Percentiles rank a stretch among this genome's conserved stretches.
Conservation (phyloP, 495 filamentous ascomycete species). For the Ascodesmis nigricans region DNA sequence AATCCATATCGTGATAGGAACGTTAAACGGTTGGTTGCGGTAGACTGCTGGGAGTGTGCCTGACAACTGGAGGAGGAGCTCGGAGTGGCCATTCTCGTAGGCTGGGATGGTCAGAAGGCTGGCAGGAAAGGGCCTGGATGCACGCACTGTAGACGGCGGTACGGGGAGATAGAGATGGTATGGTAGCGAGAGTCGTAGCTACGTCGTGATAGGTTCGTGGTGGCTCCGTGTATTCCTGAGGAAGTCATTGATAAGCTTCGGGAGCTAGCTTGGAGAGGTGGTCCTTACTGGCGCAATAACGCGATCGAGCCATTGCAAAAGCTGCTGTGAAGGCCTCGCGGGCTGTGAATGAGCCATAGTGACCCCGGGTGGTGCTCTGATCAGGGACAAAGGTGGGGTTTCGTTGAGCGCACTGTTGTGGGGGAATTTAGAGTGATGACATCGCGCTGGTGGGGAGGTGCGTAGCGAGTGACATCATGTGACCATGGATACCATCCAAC, state of each 20-base stretch:
- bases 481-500: neutral
- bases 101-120: slow-evolving; percentile 30
- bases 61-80: slow-evolving; percentile 65
- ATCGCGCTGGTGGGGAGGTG: neutral
- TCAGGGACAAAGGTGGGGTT: neutral
- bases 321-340: slow-evolving; percentile 27
- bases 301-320: slow-evolving; percentile 87
- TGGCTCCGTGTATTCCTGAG: slow-evolving; percentile 75
- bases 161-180: slow-evolving; percentile 65
- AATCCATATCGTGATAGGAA: slow-evolving; percentile 87
- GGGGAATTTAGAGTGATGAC: neutral
- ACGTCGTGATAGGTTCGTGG: slow-evolving; percentile 85
- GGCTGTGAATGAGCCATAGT: slow-evolving; percentile 11
- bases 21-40: slow-evolving; percentile 72
- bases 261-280: slow-evolving; percentile 1
- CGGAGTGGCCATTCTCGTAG: slow-evolving; percentile 68
- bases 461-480: neutral
- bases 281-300: slow-evolving; percentile 51
- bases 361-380: neutral
- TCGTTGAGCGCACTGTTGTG: neutral
- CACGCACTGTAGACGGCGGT: slow-evolving; percentile 87
- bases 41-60: slow-evolving; percentile 77
- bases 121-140: neutral
- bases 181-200: slow-evolving; percentile 55
- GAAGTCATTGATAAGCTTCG: slow-evolving; percentile 5